Percentiles rank a stretch among this genome's conserved stretches.
phyloP scores from a whole-genome alignment of 1,139 yeast species.

The Saccharomyces hybrid region DNA sequence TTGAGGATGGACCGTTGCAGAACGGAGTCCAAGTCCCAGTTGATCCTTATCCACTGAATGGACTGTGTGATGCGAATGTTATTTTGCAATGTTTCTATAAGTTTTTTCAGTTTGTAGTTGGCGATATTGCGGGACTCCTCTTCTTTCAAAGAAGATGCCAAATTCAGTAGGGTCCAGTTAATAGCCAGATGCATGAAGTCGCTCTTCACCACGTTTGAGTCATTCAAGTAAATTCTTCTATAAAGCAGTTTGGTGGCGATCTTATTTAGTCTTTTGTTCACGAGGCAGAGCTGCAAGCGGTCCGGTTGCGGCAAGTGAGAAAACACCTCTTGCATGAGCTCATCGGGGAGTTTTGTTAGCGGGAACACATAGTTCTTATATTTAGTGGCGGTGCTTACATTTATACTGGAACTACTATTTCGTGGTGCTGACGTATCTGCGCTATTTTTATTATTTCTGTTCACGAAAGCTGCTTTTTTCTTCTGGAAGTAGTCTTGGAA shows the following conservation, averaged over 20 bases:
- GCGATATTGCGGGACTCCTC: slow-evolving; percentile 28
- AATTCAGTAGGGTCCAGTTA: slow-evolving; percentile 30
- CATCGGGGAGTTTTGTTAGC: slow-evolving; percentile 22
- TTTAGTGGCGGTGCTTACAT: background rate
- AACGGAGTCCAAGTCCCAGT: slow-evolving; percentile 35
- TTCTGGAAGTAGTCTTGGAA: background rate
- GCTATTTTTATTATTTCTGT: background rate
- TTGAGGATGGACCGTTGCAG: slow-evolving; percentile 29
- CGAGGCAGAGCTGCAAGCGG: slow-evolving; percentile 20
- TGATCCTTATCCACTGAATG: slow-evolving; percentile 35
- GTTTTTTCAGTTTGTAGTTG: slow-evolving; percentile 22
- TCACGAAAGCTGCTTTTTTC: background rate
- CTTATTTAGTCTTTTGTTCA: slow-evolving; percentile 20
- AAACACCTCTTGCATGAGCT: slow-evolving; percentile 26
- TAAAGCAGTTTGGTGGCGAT: slow-evolving; percentile 28
- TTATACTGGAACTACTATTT: background rate
- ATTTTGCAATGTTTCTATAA: slow-evolving; percentile 27
- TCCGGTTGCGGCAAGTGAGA: slow-evolving; percentile 31
- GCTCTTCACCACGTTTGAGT: slow-evolving; percentile 32
- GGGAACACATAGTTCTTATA: slow-evolving; percentile 9
- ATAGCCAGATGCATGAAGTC: slow-evolving; percentile 30
- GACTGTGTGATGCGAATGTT: slow-evolving; percentile 18
- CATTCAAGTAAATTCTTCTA: slow-evolving; percentile 31
- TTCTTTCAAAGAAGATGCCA: slow-evolving; percentile 28
- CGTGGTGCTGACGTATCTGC: background rate